Evolutionary conservation across 1,139 yeast species (phyloP).

Genomic region (Hyphopichia pseudoburtonii): DNA sequence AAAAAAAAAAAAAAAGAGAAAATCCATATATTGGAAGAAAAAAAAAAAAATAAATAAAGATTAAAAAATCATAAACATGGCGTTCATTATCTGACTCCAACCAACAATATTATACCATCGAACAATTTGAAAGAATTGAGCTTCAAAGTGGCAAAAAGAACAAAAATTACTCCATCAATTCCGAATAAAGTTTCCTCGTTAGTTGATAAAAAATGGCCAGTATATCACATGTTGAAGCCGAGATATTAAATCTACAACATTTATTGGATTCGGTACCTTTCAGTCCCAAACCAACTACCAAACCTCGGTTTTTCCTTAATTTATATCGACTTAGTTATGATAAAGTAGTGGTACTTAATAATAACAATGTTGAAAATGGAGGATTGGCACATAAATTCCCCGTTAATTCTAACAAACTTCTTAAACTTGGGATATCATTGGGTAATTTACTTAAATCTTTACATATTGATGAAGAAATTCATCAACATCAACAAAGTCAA

Average conservation of each 20-base stretch:
- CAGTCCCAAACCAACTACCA: slow-evolving; percentile 14
- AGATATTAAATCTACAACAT: slow-evolving; percentile 28
- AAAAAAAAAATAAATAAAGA: neutral
- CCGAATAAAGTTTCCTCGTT: too few relatives aligned
- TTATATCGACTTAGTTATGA: slow-evolving; percentile 33
- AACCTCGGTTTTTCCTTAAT: slow-evolving; percentile 24
- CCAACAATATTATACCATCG: too few relatives aligned
- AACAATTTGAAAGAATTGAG: too few relatives aligned
- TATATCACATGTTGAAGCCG: slow-evolving; percentile 19
- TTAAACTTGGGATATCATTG: slow-evolving; percentile 44
- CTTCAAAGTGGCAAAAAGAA: too few relatives aligned
- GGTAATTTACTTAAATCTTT: slow-evolving; percentile 43
- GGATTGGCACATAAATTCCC: slow-evolving; percentile 24
- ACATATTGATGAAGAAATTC: slow-evolving; percentile 36
- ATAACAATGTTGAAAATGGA: slow-evolving; percentile 17
- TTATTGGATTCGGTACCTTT: slow-evolving; percentile 39
- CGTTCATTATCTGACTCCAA: too few relatives aligned
- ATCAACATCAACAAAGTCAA: slow-evolving; percentile 21
- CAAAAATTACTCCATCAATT: too few relatives aligned
- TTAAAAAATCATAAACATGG: neutral
- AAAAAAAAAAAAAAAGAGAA: neutral
- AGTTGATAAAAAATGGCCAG: too few relatives aligned
- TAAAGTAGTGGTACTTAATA: slow-evolving; percentile 16
- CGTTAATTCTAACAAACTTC: slow-evolving; percentile 37
- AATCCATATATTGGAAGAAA: neutral